Evolutionary conservation across 2,329 filamentous ascomycete genomes (phyloP), one percentile per base, ranked within the genome.

Genomic region (Phoma sp.): DNA sequence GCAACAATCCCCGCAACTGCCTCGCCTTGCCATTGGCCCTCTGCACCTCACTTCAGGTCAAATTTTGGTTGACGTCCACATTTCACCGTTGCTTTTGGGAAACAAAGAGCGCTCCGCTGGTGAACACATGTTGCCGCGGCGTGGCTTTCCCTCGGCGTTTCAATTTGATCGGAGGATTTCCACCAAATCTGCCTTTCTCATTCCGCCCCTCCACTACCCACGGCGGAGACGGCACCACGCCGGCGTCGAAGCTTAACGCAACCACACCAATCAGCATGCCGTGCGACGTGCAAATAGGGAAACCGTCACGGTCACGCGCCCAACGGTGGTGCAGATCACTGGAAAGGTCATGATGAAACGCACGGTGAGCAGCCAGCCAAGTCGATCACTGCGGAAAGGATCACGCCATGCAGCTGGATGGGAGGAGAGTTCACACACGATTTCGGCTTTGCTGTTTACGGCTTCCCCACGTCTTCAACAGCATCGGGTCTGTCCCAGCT

Each of bases 401-500:
- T 63, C 54, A 61, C 59, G 47, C 57, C 52, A 64, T 59, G 54
- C 42, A 39, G 36, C 42, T 42, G 36, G 32, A 26, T 37, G 14
- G 29, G 20, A 42, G 14, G 18, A 53, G n/a, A n/a, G n/a, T n/a
- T n/a, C n/a, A n/a, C n/a, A n/a, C n/a, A n/a, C n/a, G n/a, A n/a
- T n/a, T 39, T 29, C 37, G 38, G 43, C 21, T 33, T 26, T 9
- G 30, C 34, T 42, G 18, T 25, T 49, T 36, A 55, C 30, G 39
- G 47, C 42, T 53, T 43, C n/a, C 49, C 56, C 56, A 63, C 67
- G 71, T 92, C 88, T 71, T 95, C 91, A 23, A 89, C 83, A 1
- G 90, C 90, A 71, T 84, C 88, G 29, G 78, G 74, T 52, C 86
- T 79, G 74, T 93, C 83, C 91, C 92, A 96, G 26, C 88, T 92